Conservation (phyloP, 208 protist genomes). For the Leishmania guyanensis region DNA sequence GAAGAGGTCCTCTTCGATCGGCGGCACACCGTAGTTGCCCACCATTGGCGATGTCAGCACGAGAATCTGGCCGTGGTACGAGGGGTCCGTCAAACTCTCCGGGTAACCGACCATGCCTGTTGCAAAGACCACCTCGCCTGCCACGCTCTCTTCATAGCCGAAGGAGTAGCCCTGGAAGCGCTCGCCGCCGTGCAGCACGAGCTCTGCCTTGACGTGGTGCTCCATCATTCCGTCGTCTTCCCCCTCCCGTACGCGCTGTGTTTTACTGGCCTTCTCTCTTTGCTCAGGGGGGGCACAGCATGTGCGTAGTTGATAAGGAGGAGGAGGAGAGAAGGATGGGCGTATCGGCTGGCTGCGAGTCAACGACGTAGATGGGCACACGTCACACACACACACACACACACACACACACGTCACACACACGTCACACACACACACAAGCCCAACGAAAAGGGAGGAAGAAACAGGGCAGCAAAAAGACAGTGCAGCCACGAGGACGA, state of each 20-base stretch:
- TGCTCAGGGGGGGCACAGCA: not conserved
- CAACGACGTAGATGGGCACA: not conserved
- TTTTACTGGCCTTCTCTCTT: slow-evolving; percentile 4
- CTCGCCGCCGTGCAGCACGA: slow-evolving; percentile 95
- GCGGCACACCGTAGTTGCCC: slow-evolving; percentile 97
- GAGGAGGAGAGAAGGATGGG: not conserved
- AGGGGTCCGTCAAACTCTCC: slow-evolving; percentile 96
- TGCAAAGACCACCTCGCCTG: slow-evolving; percentile 93
- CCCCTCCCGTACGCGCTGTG: not conserved
- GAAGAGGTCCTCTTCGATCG: slow-evolving; percentile 86
- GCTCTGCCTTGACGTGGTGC: slow-evolving; percentile 52
- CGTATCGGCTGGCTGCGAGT: not conserved
- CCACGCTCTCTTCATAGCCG: slow-evolving; percentile 92
- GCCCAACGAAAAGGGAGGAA: not conserved
- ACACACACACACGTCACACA: too few relatives aligned
- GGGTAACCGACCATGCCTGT: slow-evolving; percentile 96
- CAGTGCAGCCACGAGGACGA: not conserved
- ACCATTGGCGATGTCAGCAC: slow-evolving; percentile 98
- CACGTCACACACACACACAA: not conserved
- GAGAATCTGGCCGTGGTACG: slow-evolving; percentile 98
- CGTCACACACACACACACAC: not conserved
- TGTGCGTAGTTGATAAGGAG: not conserved
- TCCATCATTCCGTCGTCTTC: slow-evolving; percentile 21
- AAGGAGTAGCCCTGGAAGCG: slow-evolving; percentile 95
- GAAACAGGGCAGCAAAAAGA: not conserved